Evolutionary conservation across 345 rosid genomes (phyloP), one percentile per base, ranked within the genome.

Genomic region (Xanthoceras sorbifolium): DNA sequence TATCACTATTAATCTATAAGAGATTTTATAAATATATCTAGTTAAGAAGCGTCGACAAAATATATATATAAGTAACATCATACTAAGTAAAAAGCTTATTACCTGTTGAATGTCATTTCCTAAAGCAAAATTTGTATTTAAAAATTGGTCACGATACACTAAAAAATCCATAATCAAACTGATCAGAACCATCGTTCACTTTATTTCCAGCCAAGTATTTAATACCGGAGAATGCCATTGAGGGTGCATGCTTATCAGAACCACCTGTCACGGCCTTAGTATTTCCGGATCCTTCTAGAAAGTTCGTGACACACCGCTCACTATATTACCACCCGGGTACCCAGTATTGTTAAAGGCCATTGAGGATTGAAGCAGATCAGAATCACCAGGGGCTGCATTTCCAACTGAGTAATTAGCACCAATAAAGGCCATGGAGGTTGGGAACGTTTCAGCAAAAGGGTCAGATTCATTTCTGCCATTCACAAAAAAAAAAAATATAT

Each of bases 51-150:
- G 11, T 46, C 52, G 3, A 48, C 20, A 3, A 3, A 48, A 48
- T 36, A 36, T 36, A 36, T 1, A 40, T 40, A 40, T 6, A 40
- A 40, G 0, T 9, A 40, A 9, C 1, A 46, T 46, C 1, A 14
- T 46, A 46, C 18, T 14, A 46, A 14, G 5, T 0, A 46, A 14
- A 46, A 15, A 15, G 54, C 7, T 48, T 48, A 48, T 32, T 26
- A 81, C 83, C 83, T 79, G 66, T 11, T 76, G 75, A 38, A 10
- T 26, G 67, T 20, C 63, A 62, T 7, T 29, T 31, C 64, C 59
- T 1, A 26, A 60, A 60, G 76, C 55, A 55, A 67, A 48, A 38
- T 57, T 9, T 23, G 52, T 25, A 17, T 66, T 67, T 61, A 64
- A 36, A 63, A 67, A 12, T 48, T 76, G 69, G 28, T 26, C 68